Evolutionary conservation across 2,329 filamentous ascomycete species (phyloP).

Genomic region (Epichloe scottii): DNA sequence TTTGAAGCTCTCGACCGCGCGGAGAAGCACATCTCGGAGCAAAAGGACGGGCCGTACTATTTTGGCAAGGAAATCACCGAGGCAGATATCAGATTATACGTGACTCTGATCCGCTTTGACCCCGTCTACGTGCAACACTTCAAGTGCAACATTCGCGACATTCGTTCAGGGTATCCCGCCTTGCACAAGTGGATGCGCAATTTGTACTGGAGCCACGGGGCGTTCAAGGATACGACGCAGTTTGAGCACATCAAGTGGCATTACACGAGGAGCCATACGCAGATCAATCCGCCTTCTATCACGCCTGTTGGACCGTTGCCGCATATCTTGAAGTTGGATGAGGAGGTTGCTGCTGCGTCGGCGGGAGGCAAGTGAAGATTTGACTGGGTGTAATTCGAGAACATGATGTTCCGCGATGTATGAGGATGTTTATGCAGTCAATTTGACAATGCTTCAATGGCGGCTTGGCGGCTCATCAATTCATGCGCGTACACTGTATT

Average conservation of each 20-base stretch:
- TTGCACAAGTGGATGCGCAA: conserved; percentile 72
- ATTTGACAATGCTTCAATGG: no score
- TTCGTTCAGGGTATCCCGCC: conserved; percentile 69
- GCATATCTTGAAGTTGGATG: conserved; percentile 62
- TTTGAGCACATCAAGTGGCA: conserved; percentile 91
- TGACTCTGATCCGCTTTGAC: conserved; percentile 64
- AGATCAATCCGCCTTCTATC: conserved; percentile 60
- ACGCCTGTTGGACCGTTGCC: conserved; percentile 78
- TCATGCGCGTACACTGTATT: no score
- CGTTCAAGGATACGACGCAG: conserved; percentile 73
- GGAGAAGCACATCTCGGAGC: conserved; percentile 51
- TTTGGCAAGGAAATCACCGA: conserved; percentile 69
- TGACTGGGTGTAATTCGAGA: background rate
- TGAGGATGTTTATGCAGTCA: no score
- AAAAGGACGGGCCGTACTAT: conserved; percentile 50
- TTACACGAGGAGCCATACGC: conserved; percentile 47
- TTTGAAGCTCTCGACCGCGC: conserved; percentile 68
- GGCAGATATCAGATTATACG: conserved; percentile 62
- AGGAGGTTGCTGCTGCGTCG: conserved; percentile 60
- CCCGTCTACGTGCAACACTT: conserved; percentile 79
- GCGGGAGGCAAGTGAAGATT: conserved; percentile 9
- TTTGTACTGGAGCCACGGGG: conserved; percentile 71
- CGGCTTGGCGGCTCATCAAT: no score
- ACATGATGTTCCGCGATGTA: no score
- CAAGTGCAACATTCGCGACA: conserved; percentile 77